phyloP scores from a whole-genome alignment of 305 asterid genomes.

The Nicotiana rustica region DNA sequence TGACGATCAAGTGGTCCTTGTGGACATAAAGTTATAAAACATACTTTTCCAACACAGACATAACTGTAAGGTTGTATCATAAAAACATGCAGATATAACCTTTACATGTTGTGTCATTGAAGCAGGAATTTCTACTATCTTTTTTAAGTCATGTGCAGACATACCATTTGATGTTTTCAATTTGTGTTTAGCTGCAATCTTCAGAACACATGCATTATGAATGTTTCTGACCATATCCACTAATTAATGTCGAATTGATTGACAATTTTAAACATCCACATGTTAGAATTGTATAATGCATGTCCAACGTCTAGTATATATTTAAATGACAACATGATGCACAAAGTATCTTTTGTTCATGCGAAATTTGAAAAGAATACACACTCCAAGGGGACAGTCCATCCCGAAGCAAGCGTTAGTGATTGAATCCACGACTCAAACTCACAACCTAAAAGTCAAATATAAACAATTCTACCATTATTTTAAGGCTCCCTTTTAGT shows the following conservation, averaged over 20 bases:
- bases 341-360: too few relatives aligned
- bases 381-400: too few relatives aligned
- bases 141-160: not conserved
- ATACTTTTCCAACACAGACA: slow-evolving; percentile 14
- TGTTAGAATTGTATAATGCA: not conserved
- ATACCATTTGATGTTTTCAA: not conserved
- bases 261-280: not conserved
- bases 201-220: not conserved
- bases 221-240: slow-evolving; percentile 29
- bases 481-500: too few relatives aligned
- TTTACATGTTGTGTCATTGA: not conserved
- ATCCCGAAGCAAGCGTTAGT: too few relatives aligned
- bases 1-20: not conserved
- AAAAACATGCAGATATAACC: not conserved
- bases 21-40: not conserved
- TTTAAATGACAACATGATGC: too few relatives aligned
- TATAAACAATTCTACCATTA: too few relatives aligned
- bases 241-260: not conserved
- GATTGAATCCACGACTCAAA: too few relatives aligned
- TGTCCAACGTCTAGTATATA: not conserved
- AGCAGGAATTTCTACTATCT: not conserved
- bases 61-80: not conserved
- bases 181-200: not conserved
- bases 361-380: too few relatives aligned
- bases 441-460: too few relatives aligned